Evolutionary conservation across 129 eudicot genomes (phyloP), one percentile per base, ranked within the genome.

Genomic region (Artemisia tridentata): DNA sequence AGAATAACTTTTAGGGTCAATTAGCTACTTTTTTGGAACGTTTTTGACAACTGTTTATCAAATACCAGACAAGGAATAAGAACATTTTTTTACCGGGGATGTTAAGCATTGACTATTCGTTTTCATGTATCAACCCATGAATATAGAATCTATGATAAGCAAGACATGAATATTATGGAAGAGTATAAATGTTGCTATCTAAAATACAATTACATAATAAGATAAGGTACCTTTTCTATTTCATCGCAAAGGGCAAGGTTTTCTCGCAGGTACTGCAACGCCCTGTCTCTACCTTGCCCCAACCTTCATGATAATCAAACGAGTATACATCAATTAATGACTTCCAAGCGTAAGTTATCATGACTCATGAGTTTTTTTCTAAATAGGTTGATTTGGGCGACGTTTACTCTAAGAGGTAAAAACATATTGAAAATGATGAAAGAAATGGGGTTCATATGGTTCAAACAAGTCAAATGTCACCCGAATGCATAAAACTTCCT

Each of bases 241-340:
- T 93, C 99, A 75, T 80, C 85, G 41, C 83, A 84, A 49, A 93
- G 79, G 56, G 60, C 83, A 54, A 87, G 93, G 78, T 90, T 90
- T 79, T 93, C 99, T 81, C 83, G 80, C 76, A 93, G 72, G 80
- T 78, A 86, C 72, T 90, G 99, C 80, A 93, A 69, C 29, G 99
- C 84, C 48, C 82, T 84, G 48, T 93, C 99, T 82, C 99, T 84
- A 80, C 99, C 99, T 75, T 93, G 99, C 65, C 99, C 99, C 91
- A 93, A 82, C 81, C 99, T 93, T 64, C 29, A 79, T 62, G 31
- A 67, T 59, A 45, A 45, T 48, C 19, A 15, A 51, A 67, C 34
- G 15, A 41, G 13, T 57, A 72, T 27, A 20, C 13, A 18, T 11
- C 49, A 2, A 52, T 38, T 38, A 66, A 65, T 20, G 47, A 41